Base-by-base conservation (phyloP, 768 basidiomycete genomes). In the Coprinopsis sp. region DNA sequence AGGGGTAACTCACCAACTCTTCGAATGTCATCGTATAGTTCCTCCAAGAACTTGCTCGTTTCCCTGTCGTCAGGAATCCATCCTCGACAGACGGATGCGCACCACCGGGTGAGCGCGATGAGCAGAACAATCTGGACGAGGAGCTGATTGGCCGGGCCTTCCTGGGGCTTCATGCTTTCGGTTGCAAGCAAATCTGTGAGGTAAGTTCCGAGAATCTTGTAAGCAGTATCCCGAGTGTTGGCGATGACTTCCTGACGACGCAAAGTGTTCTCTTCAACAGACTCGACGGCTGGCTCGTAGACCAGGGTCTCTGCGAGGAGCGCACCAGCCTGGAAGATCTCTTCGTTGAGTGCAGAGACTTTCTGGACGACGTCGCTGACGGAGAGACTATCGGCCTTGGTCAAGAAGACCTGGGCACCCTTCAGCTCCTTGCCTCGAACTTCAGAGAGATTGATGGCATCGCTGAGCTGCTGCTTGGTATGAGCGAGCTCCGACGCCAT, bases 301-400 rank as follows among this genome's bases (percentile, higher is more conserved):
- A 57, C 58, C 52, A 74, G 64, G 0, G 62, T 48, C 34, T 78
- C 73, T 1, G 74, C 66, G 57, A 78, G 68, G 43, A 61, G 63
- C 1, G 74, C 72, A 1, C 74, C 68, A 11, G 64, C 63, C 50
- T 78, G 76, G 14, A 71, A 63, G n/a, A 79, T 72, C 37, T 74
- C 70, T 1, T 68, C 57, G 47, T 79, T 79, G 18, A 81, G 58
- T 3, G 55, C 54, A 36, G 68, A 58, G 3, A 78, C 60, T 56
- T 71, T 66, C 2, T 52, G 58, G 19, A 66, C 64, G 36, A 79
- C 65, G 40, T 79, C 74, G 10, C 66, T 63, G 21, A 70, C 70
- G 4, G 75, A 70, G 28, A 69, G 59, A 3, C 61, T 48, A 44
- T 78, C 73, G 0, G 65, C 64, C 1, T 64, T 73, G 1, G 66